phyloP scores from a whole-genome alignment of 192 early-diverging fungal species.

The Umbelopsis isabellina region DNA sequence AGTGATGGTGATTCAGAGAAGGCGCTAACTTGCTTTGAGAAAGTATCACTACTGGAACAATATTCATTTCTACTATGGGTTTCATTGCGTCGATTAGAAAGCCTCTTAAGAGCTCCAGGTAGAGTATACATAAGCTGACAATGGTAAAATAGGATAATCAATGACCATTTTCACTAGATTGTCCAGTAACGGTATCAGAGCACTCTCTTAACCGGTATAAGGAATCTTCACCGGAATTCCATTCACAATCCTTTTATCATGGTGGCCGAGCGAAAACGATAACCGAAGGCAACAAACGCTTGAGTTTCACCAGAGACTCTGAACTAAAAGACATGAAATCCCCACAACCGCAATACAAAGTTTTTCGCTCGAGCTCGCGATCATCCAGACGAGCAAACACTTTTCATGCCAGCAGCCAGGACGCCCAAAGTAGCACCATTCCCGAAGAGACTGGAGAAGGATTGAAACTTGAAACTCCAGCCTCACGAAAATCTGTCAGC shows the following conservation, averaged over 20 bases:
- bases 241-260: background rate
- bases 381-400: slow-evolving; percentile 10
- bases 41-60: slow-evolving; percentile 85
- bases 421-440: background rate
- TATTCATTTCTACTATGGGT: slow-evolving; percentile 86
- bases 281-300: background rate
- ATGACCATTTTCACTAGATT: background rate
- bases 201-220: background rate
- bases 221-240: background rate
- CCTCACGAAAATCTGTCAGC: background rate
- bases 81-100: slow-evolving; percentile 81
- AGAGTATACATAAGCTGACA: background rate
- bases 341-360: background rate
- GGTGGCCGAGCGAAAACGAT: background rate
- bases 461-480: background rate
- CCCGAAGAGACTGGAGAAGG: background rate
- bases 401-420: background rate
- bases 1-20: background rate
- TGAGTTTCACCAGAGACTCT: background rate
- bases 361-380: background rate
- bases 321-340: slow-evolving; percentile 4
- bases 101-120: slow-evolving; percentile 57
- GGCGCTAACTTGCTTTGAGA: slow-evolving; percentile 48
- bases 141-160: too few relatives aligned
- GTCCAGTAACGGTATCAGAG: background rate